Evolutionary conservation across 305 asterid species (phyloP).

Genomic region (Fraxinus latifolia): DNA sequence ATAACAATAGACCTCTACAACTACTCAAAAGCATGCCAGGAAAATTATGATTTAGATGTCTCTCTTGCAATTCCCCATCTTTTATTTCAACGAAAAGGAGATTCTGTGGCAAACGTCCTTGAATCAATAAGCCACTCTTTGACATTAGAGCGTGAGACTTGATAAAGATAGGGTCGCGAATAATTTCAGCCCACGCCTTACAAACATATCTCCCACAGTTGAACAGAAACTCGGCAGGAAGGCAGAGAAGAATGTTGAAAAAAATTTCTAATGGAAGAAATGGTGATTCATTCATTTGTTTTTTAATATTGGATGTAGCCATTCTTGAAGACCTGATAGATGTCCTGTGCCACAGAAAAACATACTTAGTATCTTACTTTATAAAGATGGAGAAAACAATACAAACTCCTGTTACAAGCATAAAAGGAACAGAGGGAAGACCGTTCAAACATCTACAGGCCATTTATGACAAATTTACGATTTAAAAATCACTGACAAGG

Average conservation of each 20-base stretch:
- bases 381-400: background rate
- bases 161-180: background rate
- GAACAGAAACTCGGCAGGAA: background rate
- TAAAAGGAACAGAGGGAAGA: background rate
- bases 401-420: background rate
- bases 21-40: background rate
- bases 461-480: background rate
- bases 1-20: background rate
- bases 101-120: background rate
- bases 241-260: background rate
- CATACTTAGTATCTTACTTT: background rate
- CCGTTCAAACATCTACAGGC: background rate
- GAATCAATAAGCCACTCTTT: background rate
- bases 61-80: background rate
- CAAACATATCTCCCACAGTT: background rate
- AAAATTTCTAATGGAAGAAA: background rate
- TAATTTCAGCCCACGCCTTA: background rate
- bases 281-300: background rate
- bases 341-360: background rate
- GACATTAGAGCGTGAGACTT: background rate
- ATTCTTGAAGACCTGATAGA: background rate
- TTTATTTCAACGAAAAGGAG: background rate
- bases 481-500: background rate
- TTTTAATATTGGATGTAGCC: background rate
- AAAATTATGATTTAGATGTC: background rate